Base-by-base conservation (phyloP, 108 stramenopile species). In the Skeletonema tropicum region DNA sequence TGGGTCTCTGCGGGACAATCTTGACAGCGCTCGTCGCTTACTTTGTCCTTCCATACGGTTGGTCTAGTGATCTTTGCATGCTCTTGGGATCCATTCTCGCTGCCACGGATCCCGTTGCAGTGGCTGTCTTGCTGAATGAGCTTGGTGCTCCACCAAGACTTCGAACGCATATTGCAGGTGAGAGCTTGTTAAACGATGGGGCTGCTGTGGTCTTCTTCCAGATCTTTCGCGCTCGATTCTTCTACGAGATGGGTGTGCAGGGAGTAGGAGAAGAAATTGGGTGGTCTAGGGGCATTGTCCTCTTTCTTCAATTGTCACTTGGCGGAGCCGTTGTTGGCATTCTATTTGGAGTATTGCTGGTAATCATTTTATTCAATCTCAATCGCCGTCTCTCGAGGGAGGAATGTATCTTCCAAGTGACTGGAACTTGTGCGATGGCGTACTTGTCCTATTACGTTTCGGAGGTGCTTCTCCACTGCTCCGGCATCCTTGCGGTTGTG, bases 21-120 rank as follows among this genome's bases (percentile, higher is more conserved):
- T 42, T 92, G 58, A 87, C 87, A 7, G 92, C 92, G 6, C 29
- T 85, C 14, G 71, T 90, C 6, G 88, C 70, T 0, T 74, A 77
- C n/a, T 89, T 81, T 66, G 77, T 91, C 55, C 78, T 93, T 57
- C 89, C 89, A 7, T 90, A 80, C 48, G 87, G 64, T 12, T 93
- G 92, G 92, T 77, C 83, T 9, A 87, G 75, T 19, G 69, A 80
- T 65, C 63, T 90, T 2, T 76, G 84, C 58, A 71, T 97, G 75
- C 88, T 92, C 13, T 90, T 97, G 66, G 98, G 97, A 35, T 70
- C 86, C 30, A 97, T 98, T 48, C 73, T 97, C 30, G 74, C 91
- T 15, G 97, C 97, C 10, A 98, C 97, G 4, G 98, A 98, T 72
- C 98, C 98, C 0, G 95, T 97, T 0, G 95, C 96, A 6, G 96